These are phyloP conservation scores for Blastobotrys capitulatus DNA, from an alignment of 1,139 yeast species.

Conservation along the genomic window DNA sequence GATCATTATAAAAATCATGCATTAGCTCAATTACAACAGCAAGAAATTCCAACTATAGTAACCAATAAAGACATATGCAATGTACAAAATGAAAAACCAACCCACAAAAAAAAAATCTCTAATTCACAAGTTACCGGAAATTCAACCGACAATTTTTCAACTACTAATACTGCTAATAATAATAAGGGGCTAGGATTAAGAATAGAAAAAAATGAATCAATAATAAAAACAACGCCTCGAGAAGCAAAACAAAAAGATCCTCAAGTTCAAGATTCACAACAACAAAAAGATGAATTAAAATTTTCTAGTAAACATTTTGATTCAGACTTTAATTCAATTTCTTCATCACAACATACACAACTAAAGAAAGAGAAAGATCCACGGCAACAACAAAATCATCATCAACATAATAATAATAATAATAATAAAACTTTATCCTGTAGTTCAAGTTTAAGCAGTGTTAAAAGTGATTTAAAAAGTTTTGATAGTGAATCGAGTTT, in stretches of 20 bases:
- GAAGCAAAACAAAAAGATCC: not conserved
- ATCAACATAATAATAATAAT: not conserved
- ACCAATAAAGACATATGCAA: not conserved
- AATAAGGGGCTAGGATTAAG: constrained; percentile 1
- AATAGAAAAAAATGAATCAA: not conserved
- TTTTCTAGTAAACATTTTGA: not conserved
- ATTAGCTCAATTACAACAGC: not conserved
- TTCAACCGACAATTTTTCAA: not conserved
- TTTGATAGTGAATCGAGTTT: constrained; percentile 2
- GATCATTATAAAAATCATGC: not conserved
- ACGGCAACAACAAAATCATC: not conserved
- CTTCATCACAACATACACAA: not conserved
- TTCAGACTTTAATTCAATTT: not conserved
- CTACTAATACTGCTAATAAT: not conserved
- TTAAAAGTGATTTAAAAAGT: not conserved
- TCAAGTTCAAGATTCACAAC: not conserved
- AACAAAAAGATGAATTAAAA: not conserved
- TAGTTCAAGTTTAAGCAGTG: not conserved
- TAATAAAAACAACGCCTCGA: not conserved
- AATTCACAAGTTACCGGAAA: not conserved
- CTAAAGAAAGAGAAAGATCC: not conserved
- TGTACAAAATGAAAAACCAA: not conserved
- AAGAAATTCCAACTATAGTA: not conserved
- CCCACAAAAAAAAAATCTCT: not conserved
- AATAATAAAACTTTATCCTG: not conserved